These are phyloP conservation scores for Solanum dulcamara DNA, from an alignment of 257 asterid species.

Conservation along the genomic window DNA sequence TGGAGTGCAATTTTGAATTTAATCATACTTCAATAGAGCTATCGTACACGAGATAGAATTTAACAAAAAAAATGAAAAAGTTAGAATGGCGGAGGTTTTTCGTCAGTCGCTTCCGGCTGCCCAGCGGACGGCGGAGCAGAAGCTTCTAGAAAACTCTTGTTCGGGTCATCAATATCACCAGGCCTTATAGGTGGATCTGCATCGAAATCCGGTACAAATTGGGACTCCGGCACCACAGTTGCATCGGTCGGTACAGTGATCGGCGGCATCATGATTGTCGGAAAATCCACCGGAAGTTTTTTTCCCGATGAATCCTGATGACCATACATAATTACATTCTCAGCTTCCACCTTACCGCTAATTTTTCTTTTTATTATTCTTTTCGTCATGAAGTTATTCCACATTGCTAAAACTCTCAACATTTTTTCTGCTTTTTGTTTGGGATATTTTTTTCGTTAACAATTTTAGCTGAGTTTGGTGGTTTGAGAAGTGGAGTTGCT, in stretches of 20 bases:
- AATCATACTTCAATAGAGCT: too few relatives aligned
- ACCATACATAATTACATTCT: background rate
- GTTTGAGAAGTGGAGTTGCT: background rate
- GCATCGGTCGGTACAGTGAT: background rate
- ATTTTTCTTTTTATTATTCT: background rate
- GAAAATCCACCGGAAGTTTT: background rate
- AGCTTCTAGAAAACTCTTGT: background rate
- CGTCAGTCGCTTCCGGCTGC: background rate
- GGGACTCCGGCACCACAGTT: background rate
- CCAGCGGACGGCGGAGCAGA: background rate
- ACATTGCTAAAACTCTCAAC: background rate
- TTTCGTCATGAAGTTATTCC: background rate
- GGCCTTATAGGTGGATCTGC: slow-evolving; percentile 4
- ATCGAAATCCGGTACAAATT: background rate
- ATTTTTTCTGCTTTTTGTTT: background rate
- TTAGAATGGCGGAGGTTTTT: background rate
- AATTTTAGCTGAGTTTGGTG: background rate
- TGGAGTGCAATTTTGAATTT: too few relatives aligned
- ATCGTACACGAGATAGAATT: too few relatives aligned
- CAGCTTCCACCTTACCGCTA: background rate
- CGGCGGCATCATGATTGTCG: background rate
- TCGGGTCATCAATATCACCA: background rate
- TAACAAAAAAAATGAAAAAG: too few relatives aligned
- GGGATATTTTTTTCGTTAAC: too few relatives aligned
- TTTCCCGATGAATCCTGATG: background rate